A percentile compares a stretch with the other conserved stretches of the same genome.
Conservation (phyloP, 2,329 filamentous ascomycete genomes). For the Boeremia lycopersici region DNA sequence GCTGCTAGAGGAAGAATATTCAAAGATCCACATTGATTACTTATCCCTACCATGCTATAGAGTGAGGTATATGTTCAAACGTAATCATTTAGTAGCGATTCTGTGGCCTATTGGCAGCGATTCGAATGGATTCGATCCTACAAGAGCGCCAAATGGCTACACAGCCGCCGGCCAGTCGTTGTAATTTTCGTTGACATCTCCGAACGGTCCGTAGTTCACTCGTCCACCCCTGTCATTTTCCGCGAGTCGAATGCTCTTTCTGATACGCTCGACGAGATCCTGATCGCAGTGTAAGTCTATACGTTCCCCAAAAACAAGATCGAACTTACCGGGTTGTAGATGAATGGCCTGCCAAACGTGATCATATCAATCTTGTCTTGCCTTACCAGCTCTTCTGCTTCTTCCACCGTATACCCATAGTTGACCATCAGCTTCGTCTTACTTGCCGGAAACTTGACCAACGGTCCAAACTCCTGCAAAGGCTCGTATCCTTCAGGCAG, state of each 20-base stretch:
- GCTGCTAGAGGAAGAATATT: too few species aligned
- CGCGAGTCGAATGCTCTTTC: slow-evolving; percentile 19
- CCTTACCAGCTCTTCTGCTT: slow-evolving; percentile 23
- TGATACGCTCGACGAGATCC: slow-evolving; percentile 23
- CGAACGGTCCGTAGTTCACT: slow-evolving; percentile 34
- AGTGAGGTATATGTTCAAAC: too few species aligned
- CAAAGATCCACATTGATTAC: too few species aligned
- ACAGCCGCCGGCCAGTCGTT: slow-evolving; percentile 6
- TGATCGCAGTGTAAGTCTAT: background rate
- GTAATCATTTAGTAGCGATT: too few species aligned
- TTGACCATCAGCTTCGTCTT: slow-evolving; percentile 33
- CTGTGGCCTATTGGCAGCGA: too few species aligned
- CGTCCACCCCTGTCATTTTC: slow-evolving; percentile 26
- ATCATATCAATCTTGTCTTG: slow-evolving; percentile 28
- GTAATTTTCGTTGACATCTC: slow-evolving; percentile 8
- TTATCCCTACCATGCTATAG: too few species aligned
- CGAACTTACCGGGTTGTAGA: slow-evolving; percentile 26
- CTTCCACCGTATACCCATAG: slow-evolving; percentile 29
- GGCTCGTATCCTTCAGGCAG: slow-evolving; percentile 26
- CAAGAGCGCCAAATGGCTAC: background rate
- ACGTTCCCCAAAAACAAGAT: background rate
- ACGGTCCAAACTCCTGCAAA: slow-evolving; percentile 25
- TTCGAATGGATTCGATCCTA: too few species aligned
- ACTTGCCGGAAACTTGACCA: slow-evolving; percentile 36
- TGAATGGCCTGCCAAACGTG: slow-evolving; percentile 29